Evolutionary conservation across 2,329 filamentous ascomycete species (phyloP), one percentile per base, ranked within the genome.

Genomic region (Colletotrichum magnum): DNA sequence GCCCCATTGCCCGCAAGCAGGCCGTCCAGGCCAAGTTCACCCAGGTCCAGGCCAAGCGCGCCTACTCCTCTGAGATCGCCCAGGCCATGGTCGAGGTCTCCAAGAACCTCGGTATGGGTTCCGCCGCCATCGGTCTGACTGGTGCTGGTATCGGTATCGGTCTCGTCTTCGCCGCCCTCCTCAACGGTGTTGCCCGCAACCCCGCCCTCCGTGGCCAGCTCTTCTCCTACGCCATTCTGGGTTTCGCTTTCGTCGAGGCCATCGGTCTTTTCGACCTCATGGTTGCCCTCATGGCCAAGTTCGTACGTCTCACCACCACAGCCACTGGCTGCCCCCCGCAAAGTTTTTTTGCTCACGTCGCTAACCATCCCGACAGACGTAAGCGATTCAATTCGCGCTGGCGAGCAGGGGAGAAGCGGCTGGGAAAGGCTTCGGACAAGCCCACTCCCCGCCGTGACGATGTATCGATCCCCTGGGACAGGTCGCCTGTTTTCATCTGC

Each of bases 131-230:
- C 82, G 94, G 94, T 92, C 92, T 97, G 80, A 93, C 92, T 82
- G 92, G 92, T 92, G 92, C 93, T 82, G 93, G 93, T 94, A 94
- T 96, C 85, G 94, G 94, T 93, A 97, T 96, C 86, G 94, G 94
- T 89, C 91, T 95, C 82, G 94, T 97, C 82, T 97, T 97, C 90
- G 93, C 92, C 82, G 91, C 93, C 80, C 93, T 97, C 83, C 89
- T 97, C 82, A 91, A 93, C 86, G 91, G 91, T 87, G 93, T 96
- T 84, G 93, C 94, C 88, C 93, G 94, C 88, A 97, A 97, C 93
- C 94, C 94, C 81, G 93, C 92, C 82, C 93, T 97, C 87, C 92
- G 93, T 88, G 94, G 93, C 84, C 94, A 97, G 90, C 93, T 97
- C 81, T 97, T 96, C 93, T 93, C 93, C 77, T 95, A 96, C 87